Evolutionary conservation across 2,329 filamentous ascomycete genomes (phyloP).

Genomic region (Hortaea werneckii): DNA sequence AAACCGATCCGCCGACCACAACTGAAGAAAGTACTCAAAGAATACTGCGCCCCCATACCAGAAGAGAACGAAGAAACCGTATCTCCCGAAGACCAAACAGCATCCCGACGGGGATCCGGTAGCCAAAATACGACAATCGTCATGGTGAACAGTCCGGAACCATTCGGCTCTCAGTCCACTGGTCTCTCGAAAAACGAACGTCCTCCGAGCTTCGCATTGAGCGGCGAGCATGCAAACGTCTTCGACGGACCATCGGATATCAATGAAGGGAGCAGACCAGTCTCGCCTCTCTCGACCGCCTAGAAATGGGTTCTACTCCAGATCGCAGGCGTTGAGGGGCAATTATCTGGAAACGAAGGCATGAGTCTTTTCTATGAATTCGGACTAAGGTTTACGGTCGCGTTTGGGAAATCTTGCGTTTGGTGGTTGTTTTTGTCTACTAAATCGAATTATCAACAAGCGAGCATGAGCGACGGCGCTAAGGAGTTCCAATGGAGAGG

Average conservation of each 20-base stretch:
- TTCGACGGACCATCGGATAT: not conserved
- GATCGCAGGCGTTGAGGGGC: too few species aligned
- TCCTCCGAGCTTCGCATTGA: too few species aligned
- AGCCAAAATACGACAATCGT: constrained; percentile 4
- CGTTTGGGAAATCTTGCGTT: too few species aligned
- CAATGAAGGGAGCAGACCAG: not conserved
- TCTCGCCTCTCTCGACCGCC: not conserved
- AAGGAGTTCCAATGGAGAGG: too few species aligned
- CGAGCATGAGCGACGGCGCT: too few species aligned
- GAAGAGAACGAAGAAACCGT: constrained; percentile 47
- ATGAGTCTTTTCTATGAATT: too few species aligned
- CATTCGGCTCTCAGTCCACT: not conserved
- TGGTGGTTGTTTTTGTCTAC: too few species aligned
- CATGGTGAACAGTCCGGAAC: constrained; percentile 1
- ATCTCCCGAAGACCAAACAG: not conserved
- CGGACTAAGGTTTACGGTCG: too few species aligned
- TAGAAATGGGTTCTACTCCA: not conserved
- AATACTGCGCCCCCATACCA: constrained; percentile 67
- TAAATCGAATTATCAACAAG: too few species aligned
- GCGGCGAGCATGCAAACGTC: too few species aligned
- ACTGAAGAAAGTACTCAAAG: constrained; percentile 75
- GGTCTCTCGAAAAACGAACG: not conserved
- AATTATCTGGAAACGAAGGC: too few species aligned
- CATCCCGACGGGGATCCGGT: not conserved
- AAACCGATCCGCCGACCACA: constrained; percentile 71